Base-by-base conservation (phyloP, 179 eudicot genomes). In the Nepenthes alata region DNA sequence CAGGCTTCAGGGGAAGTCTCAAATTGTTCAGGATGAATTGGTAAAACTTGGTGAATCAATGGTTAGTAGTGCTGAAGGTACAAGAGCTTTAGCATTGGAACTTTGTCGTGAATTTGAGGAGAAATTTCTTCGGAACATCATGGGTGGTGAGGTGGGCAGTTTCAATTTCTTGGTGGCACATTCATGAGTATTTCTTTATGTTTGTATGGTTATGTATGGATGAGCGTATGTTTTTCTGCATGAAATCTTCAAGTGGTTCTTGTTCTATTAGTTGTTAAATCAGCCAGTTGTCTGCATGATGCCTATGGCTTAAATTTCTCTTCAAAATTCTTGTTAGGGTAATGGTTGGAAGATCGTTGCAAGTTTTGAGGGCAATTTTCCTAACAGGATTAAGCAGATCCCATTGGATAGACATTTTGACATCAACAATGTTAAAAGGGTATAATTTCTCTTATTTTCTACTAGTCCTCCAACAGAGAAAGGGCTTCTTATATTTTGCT, bases 21-120 rank as follows among this genome's bases (percentile, higher is more conserved):
- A 90, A 71, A 59, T 85, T 51, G 81, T 93, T 67, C 95, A 93
- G 70, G 99, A 93, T 74, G 97, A 93, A 64, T 71, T 93, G 63
- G 88, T 87, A 67, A 87, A 85, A 79, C 90, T 93, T 72, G 97
- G 97, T 39, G 97, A 89, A 71, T 77, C 77, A 63, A 81, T 93
- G 97, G 97, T 93, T 59, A 72, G 74, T 64, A 89, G 95, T 63
- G 14, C 85, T 37, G 98, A 93, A 71, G 97, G 97, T 60, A 89
- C 97, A 37, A 81, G 84, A 73, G 97, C 97, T 61, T 78, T 93
- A 77, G 99, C 97, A 0, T 73, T 90, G 70, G 95, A 93, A 74
- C 98, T 93, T 69, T 93, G 97, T 76, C 97, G 97, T 60, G 98
- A 93, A 77, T 93, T 93, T 72, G 98, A 93, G 81, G 98, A 93